Conservation (phyloP, 2,329 filamentous ascomycete species). For the Xylariaceae sp. region DNA sequence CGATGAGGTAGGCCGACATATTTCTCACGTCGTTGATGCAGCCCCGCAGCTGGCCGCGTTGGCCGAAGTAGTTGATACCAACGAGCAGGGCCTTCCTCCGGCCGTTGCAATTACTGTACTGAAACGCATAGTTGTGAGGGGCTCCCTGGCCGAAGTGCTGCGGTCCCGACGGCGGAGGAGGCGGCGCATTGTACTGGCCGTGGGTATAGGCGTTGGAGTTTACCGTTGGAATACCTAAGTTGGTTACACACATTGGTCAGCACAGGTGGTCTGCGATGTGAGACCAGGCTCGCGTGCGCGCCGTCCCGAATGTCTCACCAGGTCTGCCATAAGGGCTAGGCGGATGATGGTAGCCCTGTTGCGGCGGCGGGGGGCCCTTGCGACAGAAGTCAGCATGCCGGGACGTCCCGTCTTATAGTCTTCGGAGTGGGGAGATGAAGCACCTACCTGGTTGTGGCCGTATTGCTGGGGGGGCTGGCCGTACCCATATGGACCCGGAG, state of each 20-base stretch:
- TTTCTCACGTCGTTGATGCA: slow-evolving; percentile 98
- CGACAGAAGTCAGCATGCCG: slow-evolving; percentile 16
- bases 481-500: too few species aligned
- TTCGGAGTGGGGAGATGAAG: too few species aligned
- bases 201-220: slow-evolving; percentile 48
- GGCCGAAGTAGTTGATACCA: slow-evolving; percentile 94
- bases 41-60: slow-evolving; percentile 80
- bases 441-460: slow-evolving; percentile 1
- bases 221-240: slow-evolving; percentile 30
- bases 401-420: too few species aligned
- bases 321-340: slow-evolving; percentile 42
- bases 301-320: slow-evolving; percentile 35
- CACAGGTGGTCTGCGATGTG: slow-evolving; percentile 5
- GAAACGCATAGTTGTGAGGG: slow-evolving; percentile 72
- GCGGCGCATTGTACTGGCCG: slow-evolving; percentile 51
- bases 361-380: slow-evolving; percentile 33
- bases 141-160: slow-evolving; percentile 76
- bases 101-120: slow-evolving; percentile 87
- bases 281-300: neutral
- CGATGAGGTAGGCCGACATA: slow-evolving; percentile 85
- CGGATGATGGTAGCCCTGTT: slow-evolving; percentile 34
- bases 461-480: too few species aligned
- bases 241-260: slow-evolving; percentile 3
- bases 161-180: slow-evolving; percentile 57
- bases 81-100: slow-evolving; percentile 83